phyloP scores from a whole-genome alignment of 257 asterid genomes.

The Scutellaria baicalensis region DNA sequence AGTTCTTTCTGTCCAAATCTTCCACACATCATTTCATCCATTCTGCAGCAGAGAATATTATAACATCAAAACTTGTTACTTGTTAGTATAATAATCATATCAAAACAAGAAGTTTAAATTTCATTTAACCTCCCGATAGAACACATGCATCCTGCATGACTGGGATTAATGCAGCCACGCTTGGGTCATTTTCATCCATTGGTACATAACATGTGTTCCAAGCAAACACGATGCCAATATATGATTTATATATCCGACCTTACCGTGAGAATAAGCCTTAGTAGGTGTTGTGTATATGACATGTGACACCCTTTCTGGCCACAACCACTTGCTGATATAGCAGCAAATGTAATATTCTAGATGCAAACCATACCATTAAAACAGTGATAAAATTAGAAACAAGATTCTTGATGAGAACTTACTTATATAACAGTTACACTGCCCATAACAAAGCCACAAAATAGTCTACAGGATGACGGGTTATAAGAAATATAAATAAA shows the following conservation, averaged over 20 bases:
- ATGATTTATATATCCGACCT: neutral
- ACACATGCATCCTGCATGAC: neutral
- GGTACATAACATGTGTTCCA: neutral
- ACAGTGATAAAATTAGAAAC: neutral
- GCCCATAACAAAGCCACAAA: constrained; percentile 11
- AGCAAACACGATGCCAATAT: neutral
- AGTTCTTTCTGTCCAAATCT: constrained; percentile 64
- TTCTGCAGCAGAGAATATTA: constrained; percentile 42
- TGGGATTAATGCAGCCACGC: neutral
- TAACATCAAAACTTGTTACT: constrained; percentile 1
- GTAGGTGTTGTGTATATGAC: neutral
- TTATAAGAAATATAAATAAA: constrained; percentile 11
- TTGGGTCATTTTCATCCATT: constrained; percentile 3
- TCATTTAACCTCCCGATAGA: neutral
- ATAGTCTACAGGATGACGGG: constrained; percentile 19
- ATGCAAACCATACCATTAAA: neutral
- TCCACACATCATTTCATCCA: constrained; percentile 94
- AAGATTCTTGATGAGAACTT: neutral
- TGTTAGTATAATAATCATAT: constrained; percentile 2
- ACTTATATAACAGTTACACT: constrained; percentile 5
- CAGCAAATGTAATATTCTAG: neutral
- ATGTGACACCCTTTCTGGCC: neutral
- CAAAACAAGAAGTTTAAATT: neutral
- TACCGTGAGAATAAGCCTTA: neutral
- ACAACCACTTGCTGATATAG: neutral